Conservation (phyloP, 2,329 filamentous ascomycete genomes). For the Stylonectria norvegica region DNA sequence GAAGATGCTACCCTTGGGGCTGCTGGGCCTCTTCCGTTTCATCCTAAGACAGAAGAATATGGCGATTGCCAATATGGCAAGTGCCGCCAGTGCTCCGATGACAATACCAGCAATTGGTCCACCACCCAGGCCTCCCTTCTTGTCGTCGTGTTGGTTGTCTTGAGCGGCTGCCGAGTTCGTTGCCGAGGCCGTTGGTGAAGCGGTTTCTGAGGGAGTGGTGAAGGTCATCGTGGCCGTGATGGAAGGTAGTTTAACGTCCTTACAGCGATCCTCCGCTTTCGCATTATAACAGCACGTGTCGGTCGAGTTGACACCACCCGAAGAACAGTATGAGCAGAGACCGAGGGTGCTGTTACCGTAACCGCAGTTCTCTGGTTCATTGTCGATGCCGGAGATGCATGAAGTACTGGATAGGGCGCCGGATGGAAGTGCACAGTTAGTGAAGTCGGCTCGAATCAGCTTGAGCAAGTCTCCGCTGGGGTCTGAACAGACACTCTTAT, state of each 20-base stretch:
- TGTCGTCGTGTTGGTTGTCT: conserved; percentile 15
- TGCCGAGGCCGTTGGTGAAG: conserved; percentile 22
- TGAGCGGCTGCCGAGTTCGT: conserved; percentile 10
- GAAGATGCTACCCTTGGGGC: conserved; percentile 70
- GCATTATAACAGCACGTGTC: conserved; percentile 92
- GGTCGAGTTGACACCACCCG: conserved; percentile 83
- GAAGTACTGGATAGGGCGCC: conserved; percentile 66
- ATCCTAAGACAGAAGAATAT: conserved; percentile 62
- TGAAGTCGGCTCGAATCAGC: conserved; percentile 88
- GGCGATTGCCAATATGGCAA: conserved; percentile 65
- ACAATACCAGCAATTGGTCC: conserved; percentile 90
- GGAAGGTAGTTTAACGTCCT: conserved; percentile 72
- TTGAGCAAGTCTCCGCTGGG: conserved; percentile 62
- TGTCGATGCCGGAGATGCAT: conserved; percentile 73
- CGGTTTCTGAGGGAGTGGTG: conserved; percentile 44
- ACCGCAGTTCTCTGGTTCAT: conserved; percentile 85
- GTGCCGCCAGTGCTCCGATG: conserved; percentile 71
- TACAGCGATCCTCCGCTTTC: conserved; percentile 69
- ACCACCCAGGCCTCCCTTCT: conserved; percentile 57
- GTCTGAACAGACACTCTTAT: conserved; percentile 67
- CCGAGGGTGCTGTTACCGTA: conserved; percentile 69
- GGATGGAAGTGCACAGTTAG: conserved; percentile 80
- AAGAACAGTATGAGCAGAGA: conserved; percentile 81
- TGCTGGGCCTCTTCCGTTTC: conserved; percentile 52
- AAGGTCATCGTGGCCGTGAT: conserved; percentile 68